Evolutionary conservation across 2,329 filamentous ascomycete species (phyloP), one percentile per base, ranked within the genome.

Genomic region (Penicillium sp.): DNA sequence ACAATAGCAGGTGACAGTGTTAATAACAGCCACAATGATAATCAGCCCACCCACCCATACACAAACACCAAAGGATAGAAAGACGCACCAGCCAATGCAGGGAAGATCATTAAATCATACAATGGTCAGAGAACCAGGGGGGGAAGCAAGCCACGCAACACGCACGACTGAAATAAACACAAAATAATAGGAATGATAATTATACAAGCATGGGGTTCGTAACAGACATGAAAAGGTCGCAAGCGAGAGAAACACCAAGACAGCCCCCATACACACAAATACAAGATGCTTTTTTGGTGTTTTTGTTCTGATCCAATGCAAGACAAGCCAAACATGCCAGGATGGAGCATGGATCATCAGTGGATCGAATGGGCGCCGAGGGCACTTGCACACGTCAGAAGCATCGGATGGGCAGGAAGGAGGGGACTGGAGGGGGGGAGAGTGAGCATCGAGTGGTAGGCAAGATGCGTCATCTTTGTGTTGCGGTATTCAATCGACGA

Each of bases 171-270:
- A 50, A 50, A 50, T 39, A 51, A 24, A 24, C 13, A 39, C 18
- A 51, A 27, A 50, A 22, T 31, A 47, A 39, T 39, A 51, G 41
- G 37, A 60, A 58, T 62, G 54, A 60, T 66, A 65, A 56, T 64
- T 37, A 64, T 67, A 67, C 62, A 46, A 64, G 56, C 40, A 62
- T 58, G 31, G 43, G 54, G 54, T 37, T 65, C 62, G 62, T 65
- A 65, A 63, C 49, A 63, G 58, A 60, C 60, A 61, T 65, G 62
- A 65, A 65, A 65, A 61, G 62, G 56, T 52, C 39, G 62, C 56
- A 60, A 65, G 56, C 58, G 56, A 65, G 43, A 43, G 44, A 54
- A 65, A 63, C 37, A 58, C 39, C 55, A 50, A 61, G 43, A 65
- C 56, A 55, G 50, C 49, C 59, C 56, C 54, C 50, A 59, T 60